Evolutionary conservation across 2,329 filamentous ascomycete species (phyloP), one percentile per base, ranked within the genome.

Genomic region (Capronia coronata): DNA sequence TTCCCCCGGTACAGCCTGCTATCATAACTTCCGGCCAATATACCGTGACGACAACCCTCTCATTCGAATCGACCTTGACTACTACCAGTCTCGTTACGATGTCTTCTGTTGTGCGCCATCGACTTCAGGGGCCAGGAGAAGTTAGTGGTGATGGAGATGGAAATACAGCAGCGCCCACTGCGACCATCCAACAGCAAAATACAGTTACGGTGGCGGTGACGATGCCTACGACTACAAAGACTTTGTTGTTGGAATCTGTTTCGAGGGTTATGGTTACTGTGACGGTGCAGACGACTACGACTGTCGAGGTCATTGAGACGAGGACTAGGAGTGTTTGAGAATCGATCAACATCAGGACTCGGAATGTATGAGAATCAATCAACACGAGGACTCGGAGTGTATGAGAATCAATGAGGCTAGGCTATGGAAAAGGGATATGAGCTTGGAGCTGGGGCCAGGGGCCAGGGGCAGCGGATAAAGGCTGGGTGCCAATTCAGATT

Each of bases 191-290:
- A 9, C 29, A 41, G 13, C 30, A 43, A 30, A 43, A 23, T 4
- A 55, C 53, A 11, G 41, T 52, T 14, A 55, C 53, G 10, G 49
- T 50, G 6, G 39, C 45, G 5, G 39, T 50, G 25, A 47, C 53
- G 2, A 48, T 48, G 34, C 53, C 53, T n/a, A 55, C 49, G 1
- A 52, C 39, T 14, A 48, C 34, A 5, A 18, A 14, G 39, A 55
- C 53, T 11, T 16, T 49, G 14, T 23, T 23, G 2, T 8, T 54
- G 14, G 51, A 54, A 14, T 49, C 50, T 10, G 10, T 53, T 6
- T 6, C 37, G 2, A 23, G 16, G 19, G 23, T 34, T 9, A 46
- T 25, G 14, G 38, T 49, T 0, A 46, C 42, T 13, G 37, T 53
- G 13, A 52, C 50, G 18, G 42, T 49, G 0, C 22, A n/a, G 5